Base-by-base conservation (phyloP, 2,329 filamentous ascomycete genomes). In the Bipolaris zeicola region DNA sequence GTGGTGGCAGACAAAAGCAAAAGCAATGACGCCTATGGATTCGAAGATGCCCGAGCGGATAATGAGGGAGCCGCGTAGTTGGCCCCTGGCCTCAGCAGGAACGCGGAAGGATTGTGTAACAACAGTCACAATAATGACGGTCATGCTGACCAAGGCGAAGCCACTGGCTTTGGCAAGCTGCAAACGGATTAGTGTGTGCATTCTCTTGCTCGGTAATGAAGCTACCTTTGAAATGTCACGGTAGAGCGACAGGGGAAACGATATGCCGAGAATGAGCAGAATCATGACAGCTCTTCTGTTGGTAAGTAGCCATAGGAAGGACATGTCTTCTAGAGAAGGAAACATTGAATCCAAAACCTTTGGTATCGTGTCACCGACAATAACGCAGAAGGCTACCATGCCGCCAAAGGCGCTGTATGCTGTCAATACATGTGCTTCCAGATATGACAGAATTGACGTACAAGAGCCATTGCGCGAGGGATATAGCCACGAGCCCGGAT, bases 311-410 rank as follows among this genome's bases (percentile, higher is more conserved):
- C 92, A 91, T 16, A 98, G 76, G 20, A 97, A 89, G 0, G 91
- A 87, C 73, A 90, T 87, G 28, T 87, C 81, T 37, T 80, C 78
- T 57, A 98, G 74, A 2, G 85, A 85, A 0, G 95, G 93, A 80
- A 94, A 96, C 5, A 97, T 77, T 4, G 93, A 91, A 45, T 83
- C 79, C 69, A 98, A 76, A 45, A 99, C 95, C 74, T 93, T 91
- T 3, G 95, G 95, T 71, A 99, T 97, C 0, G 91, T 93, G 76
- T 99, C 95, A 57, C 95, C 95, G 8, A 99, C 90, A 70, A 99
- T 97, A 69, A 99, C 92, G 64, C 93, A 95, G 76, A 98, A 99
- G 13, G 95, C 95, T 53, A 99, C 87, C 95, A 99, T 99, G 63
- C 95, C 95, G 54, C 95, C 95, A 80, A 98, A 99, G 2, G 95